A percentile compares a stretch with the other conserved stretches of the same genome.
Conservation (phyloP, 371 early-diverging fungal genomes). For the Mortierella sp. region DNA sequence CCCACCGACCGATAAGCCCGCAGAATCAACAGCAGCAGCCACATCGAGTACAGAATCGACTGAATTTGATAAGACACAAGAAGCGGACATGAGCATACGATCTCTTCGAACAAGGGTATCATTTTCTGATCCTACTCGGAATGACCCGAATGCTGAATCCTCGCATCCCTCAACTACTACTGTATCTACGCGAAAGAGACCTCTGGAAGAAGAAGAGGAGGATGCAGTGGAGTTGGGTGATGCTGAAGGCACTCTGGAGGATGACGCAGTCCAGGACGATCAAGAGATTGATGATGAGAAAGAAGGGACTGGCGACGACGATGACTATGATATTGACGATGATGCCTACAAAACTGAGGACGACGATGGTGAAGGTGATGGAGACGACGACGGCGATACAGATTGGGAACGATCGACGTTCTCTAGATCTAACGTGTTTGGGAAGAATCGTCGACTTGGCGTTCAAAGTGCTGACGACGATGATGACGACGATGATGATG, state of each 20-base stretch:
- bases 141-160: too few relatives aligned
- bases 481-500: constrained; percentile 12
- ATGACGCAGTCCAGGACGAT: constrained; percentile 2
- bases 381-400: constrained; percentile 20
- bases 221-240: background rate
- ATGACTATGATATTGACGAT: constrained; percentile 29
- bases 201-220: constrained; percentile 2
- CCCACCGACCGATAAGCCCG: too few relatives aligned
- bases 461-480: constrained; percentile 1
- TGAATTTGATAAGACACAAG: too few relatives aligned
- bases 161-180: background rate
- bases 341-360: constrained; percentile 35
- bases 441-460: constrained; percentile 3
- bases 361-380: constrained; percentile 12
- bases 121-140: too few relatives aligned
- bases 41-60: too few relatives aligned
- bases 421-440: constrained; percentile 9
- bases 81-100: too few relatives aligned
- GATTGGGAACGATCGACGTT: constrained; percentile 36
- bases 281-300: constrained; percentile 11
- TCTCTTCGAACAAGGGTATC: too few relatives aligned
- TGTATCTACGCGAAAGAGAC: constrained; percentile 2
- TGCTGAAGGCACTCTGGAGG: background rate
- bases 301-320: constrained; percentile 24
- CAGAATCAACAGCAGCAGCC: too few relatives aligned